Evolutionary conservation across 371 early-diverging fungal species (phyloP).

Genomic region (Mortierella sp.): DNA sequence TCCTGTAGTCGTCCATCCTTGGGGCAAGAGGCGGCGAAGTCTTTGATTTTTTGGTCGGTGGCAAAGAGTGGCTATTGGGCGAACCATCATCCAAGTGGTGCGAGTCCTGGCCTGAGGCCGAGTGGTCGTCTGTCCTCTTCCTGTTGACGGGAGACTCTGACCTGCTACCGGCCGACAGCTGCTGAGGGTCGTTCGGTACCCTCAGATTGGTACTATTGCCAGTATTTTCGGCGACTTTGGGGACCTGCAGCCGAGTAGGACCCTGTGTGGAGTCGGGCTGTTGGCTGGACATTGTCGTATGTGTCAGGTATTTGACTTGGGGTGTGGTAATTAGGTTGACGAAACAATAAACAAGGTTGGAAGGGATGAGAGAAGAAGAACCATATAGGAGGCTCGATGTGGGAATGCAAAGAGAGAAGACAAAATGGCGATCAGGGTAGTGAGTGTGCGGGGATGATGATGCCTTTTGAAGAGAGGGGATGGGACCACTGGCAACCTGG

Average conservation of each 20-base stretch:
- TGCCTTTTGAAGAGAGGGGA: background rate
- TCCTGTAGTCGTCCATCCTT: constrained; percentile 17
- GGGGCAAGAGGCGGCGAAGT: constrained; percentile 42
- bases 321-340: background rate
- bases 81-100: constrained; percentile 20
- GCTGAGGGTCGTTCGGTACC: constrained; percentile 14
- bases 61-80: constrained; percentile 25
- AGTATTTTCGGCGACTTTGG: background rate
- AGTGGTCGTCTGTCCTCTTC: constrained; percentile 51
- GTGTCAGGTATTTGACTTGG: too few species aligned
- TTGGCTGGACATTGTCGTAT: constrained; percentile 18
- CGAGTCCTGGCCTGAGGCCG: constrained; percentile 14
- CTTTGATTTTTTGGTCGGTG: constrained; percentile 48
- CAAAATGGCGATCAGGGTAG: too few species aligned
- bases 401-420: too few species aligned
- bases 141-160: constrained; percentile 55
- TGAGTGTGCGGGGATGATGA: too few species aligned
- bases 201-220: constrained; percentile 6
- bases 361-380: too few species aligned
- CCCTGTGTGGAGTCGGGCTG: constrained; percentile 11
- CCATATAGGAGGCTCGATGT: too few species aligned
- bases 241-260: background rate
- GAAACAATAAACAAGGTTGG: too few species aligned
- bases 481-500: background rate
- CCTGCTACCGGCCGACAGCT: constrained; percentile 23